Evolutionary conservation across 768 basidiomycete genomes (phyloP), one percentile per base, ranked within the genome.

Genomic region (Leccinum barrowsii): DNA sequence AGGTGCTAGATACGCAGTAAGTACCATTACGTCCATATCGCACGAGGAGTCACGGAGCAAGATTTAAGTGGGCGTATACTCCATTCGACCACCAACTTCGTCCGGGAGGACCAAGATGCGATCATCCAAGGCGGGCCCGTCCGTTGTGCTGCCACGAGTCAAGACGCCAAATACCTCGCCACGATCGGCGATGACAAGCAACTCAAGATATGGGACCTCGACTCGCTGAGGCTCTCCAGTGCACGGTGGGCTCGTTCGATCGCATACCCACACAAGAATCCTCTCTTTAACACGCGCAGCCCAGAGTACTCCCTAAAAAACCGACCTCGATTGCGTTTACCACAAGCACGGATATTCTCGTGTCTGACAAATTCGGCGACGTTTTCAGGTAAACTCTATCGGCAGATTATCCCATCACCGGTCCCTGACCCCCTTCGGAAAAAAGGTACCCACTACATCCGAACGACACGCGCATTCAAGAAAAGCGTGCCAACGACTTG

Each of bases 321-420:
- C 85, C 92, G 0, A 94, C 92, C 0, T 77, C 77, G 2, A 68
- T 97, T 26, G 70, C 74, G 0, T 85, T 97, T 64, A 85, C 87
- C 0, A 74, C 68, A 5, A 79, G 86, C 47, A 81, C 80, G 0
- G 85, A 81, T 0, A 85, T 99, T 58, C 71, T 98, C 2, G 84
- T 92, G 12, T 85, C 92, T 2, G 96, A 99, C 74, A 98, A 97
- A 73, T 95, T 97, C 61, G 96, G 96, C 0, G 96, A 98, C 68
- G 82, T 96, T 42, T 96, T 94, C 75, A 84, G 84, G 92, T 89
- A 52, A 55, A 77, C 61, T 40, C 37, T 24, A 35, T 40, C 15
- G 19, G 19, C 5, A 52, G 15, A 12, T 37, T 10, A 6, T 44
- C 35, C 30, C 28, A 5, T 49, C 40, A 47, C 61, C 3, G 7